Evolutionary conservation across 306 rosid species (phyloP).

Genomic region (Ormosia semicastrata): DNA sequence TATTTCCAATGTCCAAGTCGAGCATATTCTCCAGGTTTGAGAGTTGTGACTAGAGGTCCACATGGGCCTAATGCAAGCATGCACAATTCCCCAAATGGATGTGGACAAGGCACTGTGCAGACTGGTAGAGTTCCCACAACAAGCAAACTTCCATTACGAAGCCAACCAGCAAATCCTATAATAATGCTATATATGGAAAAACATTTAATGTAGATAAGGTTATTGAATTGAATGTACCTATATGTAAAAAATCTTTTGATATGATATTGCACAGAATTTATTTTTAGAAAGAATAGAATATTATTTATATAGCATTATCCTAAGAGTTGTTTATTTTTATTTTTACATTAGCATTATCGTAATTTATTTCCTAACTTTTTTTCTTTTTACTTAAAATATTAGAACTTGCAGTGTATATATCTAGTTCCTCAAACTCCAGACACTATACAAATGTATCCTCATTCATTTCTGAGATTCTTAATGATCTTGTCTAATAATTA

Average conservation of each 20-base stretch:
- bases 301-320: neutral
- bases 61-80: conserved; percentile 40
- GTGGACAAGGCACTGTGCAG: conserved; percentile 39
- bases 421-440: conserved; percentile 22
- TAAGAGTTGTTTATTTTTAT: too few relatives aligned
- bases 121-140: conserved; percentile 31
- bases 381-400: neutral
- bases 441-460: conserved; percentile 10
- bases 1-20: conserved; percentile 2
- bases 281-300: neutral
- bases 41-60: conserved; percentile 30
- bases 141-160: conserved; percentile 36
- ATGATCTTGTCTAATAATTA: neutral
- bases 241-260: neutral
- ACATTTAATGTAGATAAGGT: neutral
- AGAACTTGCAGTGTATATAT: neutral
- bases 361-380: neutral
- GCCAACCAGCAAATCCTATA: conserved; percentile 9
- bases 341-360: too few relatives aligned
- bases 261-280: neutral
- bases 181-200: neutral
- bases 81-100: conserved; percentile 52
- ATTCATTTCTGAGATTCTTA: conserved; percentile 31
- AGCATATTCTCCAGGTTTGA: conserved; percentile 27
- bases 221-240: neutral